A percentile compares a stretch with the other conserved stretches of the same genome.
Evolutionary conservation across 83 land plant genomes (phyloP).

Genomic region (Picea engelmannii): DNA sequence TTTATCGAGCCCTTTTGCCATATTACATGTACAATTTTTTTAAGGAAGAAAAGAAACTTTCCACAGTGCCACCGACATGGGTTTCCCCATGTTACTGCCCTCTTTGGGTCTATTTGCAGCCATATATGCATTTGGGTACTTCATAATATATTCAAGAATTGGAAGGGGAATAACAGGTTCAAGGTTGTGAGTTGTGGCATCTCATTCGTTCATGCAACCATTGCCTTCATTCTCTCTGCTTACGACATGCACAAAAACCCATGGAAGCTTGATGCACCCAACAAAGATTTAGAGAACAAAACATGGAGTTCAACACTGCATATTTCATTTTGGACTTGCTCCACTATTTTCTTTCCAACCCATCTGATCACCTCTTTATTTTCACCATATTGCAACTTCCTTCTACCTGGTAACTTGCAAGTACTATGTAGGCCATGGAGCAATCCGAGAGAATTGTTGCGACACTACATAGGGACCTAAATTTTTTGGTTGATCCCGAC

Average conservation of each 20-base stretch:
- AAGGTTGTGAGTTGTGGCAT: slow-evolving; percentile 44
- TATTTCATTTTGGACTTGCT: slow-evolving; percentile 37
- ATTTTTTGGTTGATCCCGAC: too few species aligned
- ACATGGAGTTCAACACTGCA: slow-evolving; percentile 40
- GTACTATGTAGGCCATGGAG: slow-evolving; percentile 31
- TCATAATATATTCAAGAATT: slow-evolving; percentile 3
- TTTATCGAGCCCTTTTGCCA: slow-evolving; percentile 55
- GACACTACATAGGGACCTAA: too few species aligned
- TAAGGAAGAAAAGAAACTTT: slow-evolving; percentile 28
- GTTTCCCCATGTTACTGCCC: not conserved
- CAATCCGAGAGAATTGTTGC: too few species aligned
- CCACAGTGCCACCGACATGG: too few species aligned
- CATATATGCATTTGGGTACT: slow-evolving; percentile 12
- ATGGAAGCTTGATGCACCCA: slow-evolving; percentile 30
- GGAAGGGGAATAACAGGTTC: slow-evolving; percentile 33
- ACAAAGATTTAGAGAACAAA: slow-evolving; percentile 21
- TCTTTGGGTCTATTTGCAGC: slow-evolving; percentile 4
- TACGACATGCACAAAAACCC: not conserved
- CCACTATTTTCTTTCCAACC: slow-evolving; percentile 26
- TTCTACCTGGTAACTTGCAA: slow-evolving; percentile 42
- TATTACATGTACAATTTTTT: slow-evolving; percentile 46
- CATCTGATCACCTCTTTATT: slow-evolving; percentile 41
- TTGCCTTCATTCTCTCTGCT: slow-evolving; percentile 21
- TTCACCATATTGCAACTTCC: slow-evolving; percentile 38
- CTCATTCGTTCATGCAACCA: too few species aligned